Conservation (phyloP, 768 basidiomycete genomes). For the Lentinula boryana region DNA sequence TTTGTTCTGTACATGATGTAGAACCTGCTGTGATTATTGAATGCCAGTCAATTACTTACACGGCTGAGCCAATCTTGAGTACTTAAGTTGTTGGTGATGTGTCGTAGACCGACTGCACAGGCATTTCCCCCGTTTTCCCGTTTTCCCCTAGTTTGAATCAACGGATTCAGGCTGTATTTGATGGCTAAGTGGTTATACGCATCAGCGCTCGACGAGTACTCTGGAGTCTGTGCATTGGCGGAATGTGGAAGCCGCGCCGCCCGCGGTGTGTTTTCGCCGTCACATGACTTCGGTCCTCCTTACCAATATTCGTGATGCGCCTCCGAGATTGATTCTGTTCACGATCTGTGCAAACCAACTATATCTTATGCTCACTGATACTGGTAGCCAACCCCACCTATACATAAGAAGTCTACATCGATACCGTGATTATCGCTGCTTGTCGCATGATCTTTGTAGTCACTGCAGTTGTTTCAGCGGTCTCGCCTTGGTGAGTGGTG, state of each 20-base stretch:
- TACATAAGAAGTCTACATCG: background rate
- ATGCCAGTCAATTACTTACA: too few species aligned
- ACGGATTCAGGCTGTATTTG: background rate
- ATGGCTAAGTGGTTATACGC: background rate
- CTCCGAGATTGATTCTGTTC: background rate
- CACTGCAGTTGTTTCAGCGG: background rate
- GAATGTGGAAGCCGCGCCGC: background rate
- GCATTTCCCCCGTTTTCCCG: background rate
- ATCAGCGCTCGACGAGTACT: background rate
- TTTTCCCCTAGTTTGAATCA: background rate
- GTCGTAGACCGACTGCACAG: background rate
- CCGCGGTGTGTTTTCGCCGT: background rate
- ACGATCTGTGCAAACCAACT: background rate
- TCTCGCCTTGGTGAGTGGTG: background rate
- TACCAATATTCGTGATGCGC: background rate
- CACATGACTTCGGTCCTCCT: background rate
- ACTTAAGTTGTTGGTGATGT: too few species aligned
- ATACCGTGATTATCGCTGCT: slow-evolving; percentile 2
- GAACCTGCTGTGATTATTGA: background rate
- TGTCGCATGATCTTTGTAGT: background rate
- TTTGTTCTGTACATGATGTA: background rate
- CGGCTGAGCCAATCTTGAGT: too few species aligned
- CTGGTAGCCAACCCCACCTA: background rate
- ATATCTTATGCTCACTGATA: background rate
- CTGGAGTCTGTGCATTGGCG: background rate